These are phyloP conservation scores for Aspergillus sclerotialis DNA, from an alignment of 2,329 filamentous ascomycete species.

Conservation along the genomic window DNA sequence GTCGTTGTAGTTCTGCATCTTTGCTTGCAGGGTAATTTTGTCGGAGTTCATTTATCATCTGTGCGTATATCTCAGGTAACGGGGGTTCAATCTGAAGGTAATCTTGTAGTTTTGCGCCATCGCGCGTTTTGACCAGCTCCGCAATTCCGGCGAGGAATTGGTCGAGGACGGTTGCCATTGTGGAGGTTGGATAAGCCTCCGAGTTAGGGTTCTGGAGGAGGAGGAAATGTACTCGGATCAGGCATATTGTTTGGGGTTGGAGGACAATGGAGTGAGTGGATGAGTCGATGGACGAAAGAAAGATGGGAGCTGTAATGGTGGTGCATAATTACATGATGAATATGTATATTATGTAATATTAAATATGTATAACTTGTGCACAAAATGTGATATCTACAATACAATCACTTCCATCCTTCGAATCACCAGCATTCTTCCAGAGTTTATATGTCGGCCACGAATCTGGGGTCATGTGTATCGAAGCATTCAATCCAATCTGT, in stretches of 20 bases:
- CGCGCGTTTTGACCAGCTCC: conserved; percentile 53
- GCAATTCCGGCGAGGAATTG: conserved; percentile 63
- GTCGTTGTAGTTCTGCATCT: conserved; percentile 49
- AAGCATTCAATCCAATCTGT: too few relatives aligned
- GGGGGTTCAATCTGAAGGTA: conserved; percentile 71
- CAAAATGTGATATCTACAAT: too few relatives aligned
- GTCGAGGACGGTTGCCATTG: conserved; percentile 44
- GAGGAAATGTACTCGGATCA: background rate
- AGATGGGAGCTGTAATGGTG: background rate
- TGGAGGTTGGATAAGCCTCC: background rate
- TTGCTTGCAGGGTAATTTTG: conserved; percentile 48
- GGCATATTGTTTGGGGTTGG: background rate
- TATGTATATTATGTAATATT: background rate
- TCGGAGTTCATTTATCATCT: conserved; percentile 62
- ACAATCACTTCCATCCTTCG: too few relatives aligned
- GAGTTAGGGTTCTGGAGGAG: background rate
- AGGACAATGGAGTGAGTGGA: too few relatives aligned
- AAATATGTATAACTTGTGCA: background rate
- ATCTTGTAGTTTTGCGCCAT: conserved; percentile 59
- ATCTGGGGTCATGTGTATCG: too few relatives aligned
- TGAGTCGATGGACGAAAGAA: too few relatives aligned
- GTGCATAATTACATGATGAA: background rate
- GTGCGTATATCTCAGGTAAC: conserved; percentile 58
- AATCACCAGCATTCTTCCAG: too few relatives aligned
- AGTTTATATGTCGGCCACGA: too few relatives aligned